A percentile compares a stretch with the other conserved stretches of the same genome.
Evolutionary conservation across 331 rosid genomes (phyloP).

Genomic region (Malus hybrid): DNA sequence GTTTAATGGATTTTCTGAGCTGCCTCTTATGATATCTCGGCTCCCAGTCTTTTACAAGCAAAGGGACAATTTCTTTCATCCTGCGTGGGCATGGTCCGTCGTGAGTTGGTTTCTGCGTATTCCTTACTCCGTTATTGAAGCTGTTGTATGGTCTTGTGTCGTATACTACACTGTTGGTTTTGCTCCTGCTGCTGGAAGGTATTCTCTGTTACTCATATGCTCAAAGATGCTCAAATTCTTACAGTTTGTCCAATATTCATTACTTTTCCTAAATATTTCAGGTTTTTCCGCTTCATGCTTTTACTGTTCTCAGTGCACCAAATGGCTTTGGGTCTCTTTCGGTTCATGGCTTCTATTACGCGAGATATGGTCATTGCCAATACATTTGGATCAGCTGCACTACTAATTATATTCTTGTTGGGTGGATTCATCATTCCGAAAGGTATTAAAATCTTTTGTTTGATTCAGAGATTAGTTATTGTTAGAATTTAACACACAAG

Average conservation of each 20-base stretch:
- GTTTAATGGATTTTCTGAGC: slow-evolving; percentile 90
- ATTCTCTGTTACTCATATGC: neutral
- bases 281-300: slow-evolving; percentile 79
- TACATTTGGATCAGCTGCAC: slow-evolving; percentile 81
- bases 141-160: slow-evolving; percentile 65
- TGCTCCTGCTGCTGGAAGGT: slow-evolving; percentile 74
- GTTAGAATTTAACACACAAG: neutral
- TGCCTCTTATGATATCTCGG: slow-evolving; percentile 66
- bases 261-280: slow-evolving; percentile 15
- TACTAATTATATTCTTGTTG: slow-evolving; percentile 49
- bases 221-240: neutral
- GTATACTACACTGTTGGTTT: slow-evolving; percentile 77
- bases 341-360: slow-evolving; percentile 71
- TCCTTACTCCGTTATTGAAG: slow-evolving; percentile 68
- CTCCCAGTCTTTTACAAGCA: slow-evolving; percentile 88
- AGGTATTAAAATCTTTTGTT: slow-evolving; percentile 27
- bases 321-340: slow-evolving; percentile 90
- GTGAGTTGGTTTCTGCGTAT: slow-evolving; percentile 70
- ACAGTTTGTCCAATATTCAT: neutral
- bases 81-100: slow-evolving; percentile 82
- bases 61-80: slow-evolving; percentile 73
- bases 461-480: neutral
- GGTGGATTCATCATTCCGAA: slow-evolving; percentile 91
- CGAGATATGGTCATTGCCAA: slow-evolving; percentile 83
- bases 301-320: slow-evolving; percentile 72